Percentiles rank a stretch among this genome's conserved stretches.
phyloP scores from a whole-genome alignment of 768 basidiomycete genomes.

The Tricholoma sp. region DNA sequence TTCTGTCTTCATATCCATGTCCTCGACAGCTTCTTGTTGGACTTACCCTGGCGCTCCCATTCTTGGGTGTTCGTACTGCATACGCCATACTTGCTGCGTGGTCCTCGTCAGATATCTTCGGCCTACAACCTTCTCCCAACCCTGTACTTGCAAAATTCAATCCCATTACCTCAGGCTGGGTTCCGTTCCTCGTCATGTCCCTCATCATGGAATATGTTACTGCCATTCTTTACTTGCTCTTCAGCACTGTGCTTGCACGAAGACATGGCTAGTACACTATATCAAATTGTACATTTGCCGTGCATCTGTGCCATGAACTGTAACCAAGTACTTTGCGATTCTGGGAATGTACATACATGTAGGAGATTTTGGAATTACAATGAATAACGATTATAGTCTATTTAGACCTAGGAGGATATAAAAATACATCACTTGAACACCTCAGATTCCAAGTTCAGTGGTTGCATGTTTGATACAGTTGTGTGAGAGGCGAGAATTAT shows the following conservation, averaged over 20 bases:
- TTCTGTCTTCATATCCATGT: not conserved
- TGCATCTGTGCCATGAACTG: not conserved
- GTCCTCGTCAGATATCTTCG: conserved; percentile 45
- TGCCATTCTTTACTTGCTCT: conserved; percentile 42
- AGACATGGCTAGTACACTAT: conserved; percentile 17
- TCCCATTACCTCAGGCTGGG: conserved; percentile 51
- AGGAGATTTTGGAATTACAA: not conserved
- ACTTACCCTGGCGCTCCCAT: conserved; percentile 50
- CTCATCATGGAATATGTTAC: conserved; percentile 56
- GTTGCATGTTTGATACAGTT: not conserved
- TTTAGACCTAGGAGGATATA: not conserved
- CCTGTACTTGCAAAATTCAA: conserved; percentile 49
- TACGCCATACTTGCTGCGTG: conserved; percentile 57
- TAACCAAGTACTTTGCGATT: too few species aligned
- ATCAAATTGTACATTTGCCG: not conserved
- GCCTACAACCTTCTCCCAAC: conserved; percentile 31
- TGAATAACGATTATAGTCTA: not conserved
- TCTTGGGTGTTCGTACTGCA: conserved; percentile 51
- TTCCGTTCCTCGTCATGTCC: conserved; percentile 52
- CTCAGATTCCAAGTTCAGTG: not conserved
- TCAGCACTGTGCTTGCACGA: conserved; percentile 38
- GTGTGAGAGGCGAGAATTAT: not conserved
- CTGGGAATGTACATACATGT: too few species aligned
- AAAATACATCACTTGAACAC: not conserved
- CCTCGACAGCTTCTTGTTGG: conserved; percentile 48